Conservation (phyloP, 2,329 filamentous ascomycete genomes). For the Paraphaeosphaeria sporulosa region DNA sequence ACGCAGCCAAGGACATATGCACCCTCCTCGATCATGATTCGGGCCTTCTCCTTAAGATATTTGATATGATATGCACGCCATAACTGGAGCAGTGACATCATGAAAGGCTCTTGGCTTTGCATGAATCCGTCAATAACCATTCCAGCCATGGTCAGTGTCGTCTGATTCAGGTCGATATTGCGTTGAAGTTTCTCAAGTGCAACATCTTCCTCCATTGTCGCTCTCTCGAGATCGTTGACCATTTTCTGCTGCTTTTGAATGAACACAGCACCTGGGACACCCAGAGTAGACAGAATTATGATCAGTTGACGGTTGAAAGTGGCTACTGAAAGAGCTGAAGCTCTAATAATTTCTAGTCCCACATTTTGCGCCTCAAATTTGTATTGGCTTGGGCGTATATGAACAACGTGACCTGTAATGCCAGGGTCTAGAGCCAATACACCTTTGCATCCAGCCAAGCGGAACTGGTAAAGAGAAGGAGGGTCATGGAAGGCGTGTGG, state of each 20-base stretch:
- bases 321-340: slow-evolving; percentile 77
- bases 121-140: slow-evolving; percentile 86
- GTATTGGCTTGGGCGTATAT: slow-evolving; percentile 82
- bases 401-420: slow-evolving; percentile 71
- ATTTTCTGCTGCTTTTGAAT: slow-evolving; percentile 71
- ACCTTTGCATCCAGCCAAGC: slow-evolving; percentile 91
- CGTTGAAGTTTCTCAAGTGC: slow-evolving; percentile 74
- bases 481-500: slow-evolving; percentile 60
- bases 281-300: slow-evolving; percentile 79
- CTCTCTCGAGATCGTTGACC: slow-evolving; percentile 71
- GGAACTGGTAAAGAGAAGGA: slow-evolving; percentile 90
- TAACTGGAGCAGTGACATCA: slow-evolving; percentile 77
- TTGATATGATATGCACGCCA: slow-evolving; percentile 93
- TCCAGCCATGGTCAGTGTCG: slow-evolving; percentile 74
- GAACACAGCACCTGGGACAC: slow-evolving; percentile 74
- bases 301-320: slow-evolving; percentile 92
- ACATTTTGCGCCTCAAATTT: slow-evolving; percentile 80
- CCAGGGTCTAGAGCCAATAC: slow-evolving; percentile 79
- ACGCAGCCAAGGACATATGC: slow-evolving; percentile 89
- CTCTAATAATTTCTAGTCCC: slow-evolving; percentile 84
- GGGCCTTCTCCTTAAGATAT: slow-evolving; percentile 89
- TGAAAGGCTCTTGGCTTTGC: slow-evolving; percentile 76
- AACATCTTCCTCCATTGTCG: slow-evolving; percentile 69
- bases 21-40: slow-evolving; percentile 80
- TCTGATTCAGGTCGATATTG: slow-evolving; percentile 86